A percentile compares a stretch with the other conserved stretches of the same genome.
Evolutionary conservation across 257 asterid genomes (phyloP).

Genomic region (Capsicum rhomboideum): DNA sequence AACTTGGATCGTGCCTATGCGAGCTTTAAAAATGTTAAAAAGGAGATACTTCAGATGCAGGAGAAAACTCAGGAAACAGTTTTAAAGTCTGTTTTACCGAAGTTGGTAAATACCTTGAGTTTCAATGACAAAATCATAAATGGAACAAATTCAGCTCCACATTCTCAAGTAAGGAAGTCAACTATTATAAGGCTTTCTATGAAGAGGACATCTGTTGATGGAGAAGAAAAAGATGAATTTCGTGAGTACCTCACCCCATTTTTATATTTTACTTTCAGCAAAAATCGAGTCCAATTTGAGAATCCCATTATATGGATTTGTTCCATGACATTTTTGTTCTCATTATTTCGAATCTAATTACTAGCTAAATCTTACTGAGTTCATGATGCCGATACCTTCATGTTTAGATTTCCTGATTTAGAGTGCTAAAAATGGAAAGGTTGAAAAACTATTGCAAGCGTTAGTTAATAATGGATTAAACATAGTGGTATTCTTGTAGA

Average conservation of each 20-base stretch:
- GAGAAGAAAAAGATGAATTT: slow-evolving; percentile 43
- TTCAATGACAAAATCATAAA: slow-evolving; percentile 50
- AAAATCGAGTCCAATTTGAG: not conserved
- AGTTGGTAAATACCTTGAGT: slow-evolving; percentile 57
- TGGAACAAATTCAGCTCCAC: slow-evolving; percentile 27
- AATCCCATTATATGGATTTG: not conserved
- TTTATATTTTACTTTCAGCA: not conserved
- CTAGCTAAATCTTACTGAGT: not conserved
- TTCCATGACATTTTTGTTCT: not conserved
- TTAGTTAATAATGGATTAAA: not conserved
- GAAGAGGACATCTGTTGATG: slow-evolving; percentile 66
- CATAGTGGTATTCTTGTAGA: slow-evolving; percentile 22
- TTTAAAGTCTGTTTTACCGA: slow-evolving; percentile 67
- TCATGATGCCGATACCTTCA: not conserved
- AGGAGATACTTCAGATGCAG: slow-evolving; percentile 34
- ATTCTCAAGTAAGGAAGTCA: slow-evolving; percentile 61
- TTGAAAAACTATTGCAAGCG: not conserved
- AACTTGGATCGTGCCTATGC: slow-evolving; percentile 37
- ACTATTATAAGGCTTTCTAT: slow-evolving; percentile 71
- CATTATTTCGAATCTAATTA: not conserved
- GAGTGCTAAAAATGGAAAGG: not conserved
- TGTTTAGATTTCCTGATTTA: not conserved
- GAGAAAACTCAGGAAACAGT: slow-evolving; percentile 44
- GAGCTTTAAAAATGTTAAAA: slow-evolving; percentile 48
- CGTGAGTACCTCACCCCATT: slow-evolving; percentile 32